Base-by-base conservation (phyloP, 208 protist species). In the Crithidia expoeki region DNA sequence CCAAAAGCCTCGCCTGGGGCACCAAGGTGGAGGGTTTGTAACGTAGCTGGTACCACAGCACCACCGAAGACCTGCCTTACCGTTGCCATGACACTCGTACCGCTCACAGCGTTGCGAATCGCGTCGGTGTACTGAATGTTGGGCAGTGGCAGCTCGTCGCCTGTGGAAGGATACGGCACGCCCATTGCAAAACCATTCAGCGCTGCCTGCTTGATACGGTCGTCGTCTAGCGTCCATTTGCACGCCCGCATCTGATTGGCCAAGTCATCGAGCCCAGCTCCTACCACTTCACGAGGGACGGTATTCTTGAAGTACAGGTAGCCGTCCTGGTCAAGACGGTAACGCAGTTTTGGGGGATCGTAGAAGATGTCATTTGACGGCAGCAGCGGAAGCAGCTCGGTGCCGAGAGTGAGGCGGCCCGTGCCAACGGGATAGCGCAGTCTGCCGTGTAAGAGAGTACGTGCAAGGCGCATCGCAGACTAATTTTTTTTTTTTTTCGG, bases 301-400 rank as follows among this genome's bases (percentile, higher is more conserved):
- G 89, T 76, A 44, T 88, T 89, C 61, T 94, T 92, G 52, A 96
- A 89, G 67, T 93, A 96, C 33, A 96, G 74, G 68, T 94, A 96
- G 30, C 89, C 92, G 38, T 94, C 84, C 57, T 80, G 72, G 74
- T 96, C 92, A 3, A 96, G 88, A 0, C 92, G 81, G 51, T 79
- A 73, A 53, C 92, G 88, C 56, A 96, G 77, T 68, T 93, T 92
- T 4, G 88, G 78, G 3, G 89, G 79, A 64, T 94, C 86, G 72
- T 94, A 92, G 76, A 90, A 96, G 58, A 94, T 90, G 34, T 96
- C 87, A 60, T 96, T 96, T 64, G 79, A 86, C 14, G 92, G 87
- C 10, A 93, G 55, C 23, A 96, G 38, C 25, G 88, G 82, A 17
- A 89, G 77, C 19, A 96, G 72, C 40, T 88, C 81, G 10, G 84